A percentile compares a stretch with the other conserved stretches of the same genome.
Conservation (phyloP, 164 flowering plant genomes). For the Vitis amurensis region DNA sequence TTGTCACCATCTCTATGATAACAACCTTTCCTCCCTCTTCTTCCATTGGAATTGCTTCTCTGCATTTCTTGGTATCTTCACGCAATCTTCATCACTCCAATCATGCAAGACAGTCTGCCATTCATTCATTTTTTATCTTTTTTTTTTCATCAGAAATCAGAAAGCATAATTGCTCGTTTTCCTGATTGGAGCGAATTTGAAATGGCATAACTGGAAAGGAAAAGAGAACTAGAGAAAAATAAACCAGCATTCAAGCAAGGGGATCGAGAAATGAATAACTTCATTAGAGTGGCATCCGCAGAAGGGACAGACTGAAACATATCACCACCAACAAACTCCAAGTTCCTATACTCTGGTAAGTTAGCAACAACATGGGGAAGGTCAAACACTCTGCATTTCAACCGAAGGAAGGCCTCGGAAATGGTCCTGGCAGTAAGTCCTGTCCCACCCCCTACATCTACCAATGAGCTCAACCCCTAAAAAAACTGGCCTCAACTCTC, state of each 20-base stretch:
- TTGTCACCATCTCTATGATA: conserved; percentile 40
- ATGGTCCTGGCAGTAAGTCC: conserved; percentile 16
- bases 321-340: conserved; percentile 26
- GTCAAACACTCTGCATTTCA: conserved; percentile 29
- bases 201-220: no score
- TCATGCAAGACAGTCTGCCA: conserved; percentile 36
- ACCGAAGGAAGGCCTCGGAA: conserved; percentile 16
- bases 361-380: conserved; percentile 19
- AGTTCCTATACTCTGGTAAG: conserved; percentile 2
- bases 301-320: conserved; percentile 23
- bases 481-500: conserved; percentile 14
- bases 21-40: conserved; percentile 50
- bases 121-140: neutral
- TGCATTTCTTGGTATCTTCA: conserved; percentile 38
- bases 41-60: conserved; percentile 33
- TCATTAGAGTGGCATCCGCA: conserved; percentile 25
- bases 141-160: no score
- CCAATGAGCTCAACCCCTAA: conserved; percentile 18
- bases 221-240: no score
- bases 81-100: conserved; percentile 42
- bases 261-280: conserved; percentile 12
- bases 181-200: no score
- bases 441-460: conserved; percentile 32
- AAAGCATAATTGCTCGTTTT: neutral
- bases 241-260: no score